Conservation (phyloP, 257 asterid genomes). For the Ocimum tenuiflorum region DNA sequence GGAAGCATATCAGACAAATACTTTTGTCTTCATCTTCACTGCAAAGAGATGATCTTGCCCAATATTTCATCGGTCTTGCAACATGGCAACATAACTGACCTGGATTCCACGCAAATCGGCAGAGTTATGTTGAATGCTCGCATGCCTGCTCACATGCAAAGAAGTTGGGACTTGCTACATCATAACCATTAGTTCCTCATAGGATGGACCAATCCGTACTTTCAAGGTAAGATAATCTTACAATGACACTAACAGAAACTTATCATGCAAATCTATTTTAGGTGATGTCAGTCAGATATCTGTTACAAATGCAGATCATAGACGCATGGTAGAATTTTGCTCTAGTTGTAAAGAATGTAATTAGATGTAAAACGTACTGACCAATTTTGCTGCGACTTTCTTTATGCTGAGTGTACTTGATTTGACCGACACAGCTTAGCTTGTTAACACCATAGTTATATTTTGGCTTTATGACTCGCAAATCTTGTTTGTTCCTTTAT, state of each 20-base stretch:
- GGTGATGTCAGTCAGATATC: background rate
- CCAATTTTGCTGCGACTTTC: background rate
- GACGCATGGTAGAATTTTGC: background rate
- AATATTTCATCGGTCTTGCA: slow-evolving; percentile 46
- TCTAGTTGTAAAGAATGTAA: background rate
- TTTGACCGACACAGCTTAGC: too few species aligned
- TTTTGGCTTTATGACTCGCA: too few species aligned
- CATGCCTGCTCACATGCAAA: slow-evolving; percentile 77
- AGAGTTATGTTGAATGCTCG: slow-evolving; percentile 51
- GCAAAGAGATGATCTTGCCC: slow-evolving; percentile 73
- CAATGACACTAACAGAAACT: background rate
- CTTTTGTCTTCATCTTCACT: slow-evolving; percentile 78
- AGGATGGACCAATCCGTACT: background rate
- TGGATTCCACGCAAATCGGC: slow-evolving; percentile 27
- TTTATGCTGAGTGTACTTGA: too few species aligned
- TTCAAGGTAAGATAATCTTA: slow-evolving; percentile 11
- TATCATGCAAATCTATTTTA: background rate
- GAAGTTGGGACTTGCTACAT: slow-evolving; percentile 58
- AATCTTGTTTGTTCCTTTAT: too few species aligned
- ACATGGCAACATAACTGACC: slow-evolving; percentile 25
- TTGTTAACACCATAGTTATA: too few species aligned
- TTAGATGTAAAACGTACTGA: too few species aligned
- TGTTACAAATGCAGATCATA: background rate
- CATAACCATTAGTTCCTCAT: background rate
- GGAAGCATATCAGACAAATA: slow-evolving; percentile 66